Evolutionary conservation across 78 protist genomes (phyloP).

Genomic region (slime mould (Dictyostelium discoideum)): DNA sequence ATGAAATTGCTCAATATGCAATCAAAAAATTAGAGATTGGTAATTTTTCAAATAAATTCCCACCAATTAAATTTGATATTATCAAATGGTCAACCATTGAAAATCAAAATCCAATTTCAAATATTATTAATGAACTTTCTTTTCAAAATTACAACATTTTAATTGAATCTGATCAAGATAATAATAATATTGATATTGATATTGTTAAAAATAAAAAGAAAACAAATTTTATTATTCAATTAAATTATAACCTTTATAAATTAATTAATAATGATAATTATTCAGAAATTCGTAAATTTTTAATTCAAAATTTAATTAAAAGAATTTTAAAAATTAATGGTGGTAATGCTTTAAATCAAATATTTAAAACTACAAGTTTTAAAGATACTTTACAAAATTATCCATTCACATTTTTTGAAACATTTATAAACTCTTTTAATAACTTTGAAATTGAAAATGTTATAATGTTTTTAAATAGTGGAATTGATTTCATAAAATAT

Average conservation of each 20-base stretch:
- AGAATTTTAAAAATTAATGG: not conserved
- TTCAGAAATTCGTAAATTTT: no score
- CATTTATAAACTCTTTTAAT: no score
- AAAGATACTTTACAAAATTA: not conserved
- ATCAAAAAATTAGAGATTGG: not conserved
- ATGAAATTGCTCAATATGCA: not conserved
- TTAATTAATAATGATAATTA: no score
- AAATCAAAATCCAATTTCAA: not conserved
- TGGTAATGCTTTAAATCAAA: not conserved
- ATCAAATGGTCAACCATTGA: not conserved
- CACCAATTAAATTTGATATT: not conserved
- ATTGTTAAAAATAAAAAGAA: no score
- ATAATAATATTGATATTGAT: no score
- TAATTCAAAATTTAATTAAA: no score
- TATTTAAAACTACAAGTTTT: no score
- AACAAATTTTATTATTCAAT: no score
- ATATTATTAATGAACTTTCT: not conserved
- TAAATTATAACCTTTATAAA: not conserved
- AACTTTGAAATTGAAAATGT: not conserved
- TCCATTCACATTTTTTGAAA: not conserved
- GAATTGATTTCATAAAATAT: not conserved
- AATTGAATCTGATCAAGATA: not conserved
- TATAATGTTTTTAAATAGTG: not conserved
- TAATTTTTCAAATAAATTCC: not conserved
- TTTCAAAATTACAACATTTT: not conserved